These are phyloP conservation scores for Penicillium sp. DNA, from an alignment of 2,329 filamentous ascomycete species.

Conservation along the genomic window DNA sequence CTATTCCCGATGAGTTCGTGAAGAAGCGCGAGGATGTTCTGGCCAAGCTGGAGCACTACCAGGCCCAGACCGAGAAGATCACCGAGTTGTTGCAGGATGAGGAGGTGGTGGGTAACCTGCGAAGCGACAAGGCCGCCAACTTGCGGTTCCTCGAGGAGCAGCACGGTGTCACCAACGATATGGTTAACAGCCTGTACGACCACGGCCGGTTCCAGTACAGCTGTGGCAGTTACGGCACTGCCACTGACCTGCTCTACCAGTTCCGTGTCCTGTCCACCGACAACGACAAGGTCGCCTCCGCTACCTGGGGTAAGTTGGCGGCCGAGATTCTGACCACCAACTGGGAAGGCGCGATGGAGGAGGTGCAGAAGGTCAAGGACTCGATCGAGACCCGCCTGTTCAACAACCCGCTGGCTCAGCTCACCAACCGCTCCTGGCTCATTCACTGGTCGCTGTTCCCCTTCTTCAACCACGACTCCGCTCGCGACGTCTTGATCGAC, in stretches of 20 bases:
- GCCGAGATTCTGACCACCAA: conserved; percentile 93
- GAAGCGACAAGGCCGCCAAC: conserved; percentile 98
- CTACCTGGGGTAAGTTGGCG: conserved; percentile 97
- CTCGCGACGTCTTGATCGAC: conserved; percentile 88
- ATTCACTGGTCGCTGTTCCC: conserved; percentile 99
- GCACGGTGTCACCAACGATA: conserved; percentile 89
- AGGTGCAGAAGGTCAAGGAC: conserved; percentile 87
- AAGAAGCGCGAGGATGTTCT: conserved; percentile 90
- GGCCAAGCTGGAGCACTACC: conserved; percentile 76
- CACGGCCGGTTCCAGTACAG: conserved; percentile 98
- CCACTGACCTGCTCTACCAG: conserved; percentile 91
- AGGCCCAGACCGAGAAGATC: conserved; percentile 87
- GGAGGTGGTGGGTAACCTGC: conserved; percentile 84
- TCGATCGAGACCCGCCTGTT: conserved; percentile 92
- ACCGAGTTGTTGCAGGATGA: conserved; percentile 83
- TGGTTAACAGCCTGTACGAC: conserved; percentile 94
- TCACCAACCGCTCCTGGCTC: conserved; percentile 94
- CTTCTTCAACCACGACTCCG: conserved; percentile 95
- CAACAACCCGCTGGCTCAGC: conserved; percentile 92
- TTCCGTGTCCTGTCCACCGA: conserved; percentile 98
- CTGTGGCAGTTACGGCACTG: conserved; percentile 89
- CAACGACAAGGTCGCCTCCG: conserved; percentile 93
- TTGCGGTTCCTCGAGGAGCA: conserved; percentile 97
- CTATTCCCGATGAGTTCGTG: conserved; percentile 80
- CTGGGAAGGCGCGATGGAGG: conserved; percentile 93